These are phyloP conservation scores for Chlamydomonas applanata DNA, from an alignment of 139 green algal genomes.

Conservation along the genomic window DNA sequence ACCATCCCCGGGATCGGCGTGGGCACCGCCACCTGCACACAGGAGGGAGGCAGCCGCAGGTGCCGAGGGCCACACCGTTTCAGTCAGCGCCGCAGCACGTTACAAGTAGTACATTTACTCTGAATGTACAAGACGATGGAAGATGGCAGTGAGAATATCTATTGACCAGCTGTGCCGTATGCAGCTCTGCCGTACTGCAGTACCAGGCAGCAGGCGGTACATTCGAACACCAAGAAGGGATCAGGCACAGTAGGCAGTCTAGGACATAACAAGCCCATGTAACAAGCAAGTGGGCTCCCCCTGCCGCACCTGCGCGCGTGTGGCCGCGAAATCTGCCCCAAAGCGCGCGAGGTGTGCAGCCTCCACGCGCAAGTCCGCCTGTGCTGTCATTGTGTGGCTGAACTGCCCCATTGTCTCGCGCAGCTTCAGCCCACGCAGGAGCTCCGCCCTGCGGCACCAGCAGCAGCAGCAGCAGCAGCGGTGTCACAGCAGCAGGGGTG, in stretches of 20 bases:
- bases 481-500: not conserved
- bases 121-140: too few relatives aligned
- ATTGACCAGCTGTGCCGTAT: too few relatives aligned
- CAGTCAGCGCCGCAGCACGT: too few relatives aligned
- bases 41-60: too few relatives aligned
- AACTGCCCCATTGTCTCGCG: slow-evolving; percentile 88
- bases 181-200: not conserved
- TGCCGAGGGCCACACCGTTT: too few relatives aligned
- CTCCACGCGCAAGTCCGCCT: slow-evolving; percentile 85
- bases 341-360: slow-evolving; percentile 78
- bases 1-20: slow-evolving; percentile 56
- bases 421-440: slow-evolving; percentile 69
- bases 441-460: not conserved
- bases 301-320: slow-evolving; percentile 34
- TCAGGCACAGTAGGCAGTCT: too few relatives aligned
- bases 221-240: too few relatives aligned
- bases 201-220: too few relatives aligned
- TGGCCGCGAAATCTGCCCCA: slow-evolving; percentile 66
- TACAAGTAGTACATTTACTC: too few relatives aligned
- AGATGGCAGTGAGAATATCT: too few relatives aligned
- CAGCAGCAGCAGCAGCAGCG: not conserved
- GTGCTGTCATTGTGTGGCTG: slow-evolving; percentile 85
- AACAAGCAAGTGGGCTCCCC: not conserved
- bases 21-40: slow-evolving; percentile 52
- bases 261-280: too few relatives aligned